phyloP scores from a whole-genome alignment of 2,329 filamentous ascomycete species.

The Hypoxylon sp. region DNA sequence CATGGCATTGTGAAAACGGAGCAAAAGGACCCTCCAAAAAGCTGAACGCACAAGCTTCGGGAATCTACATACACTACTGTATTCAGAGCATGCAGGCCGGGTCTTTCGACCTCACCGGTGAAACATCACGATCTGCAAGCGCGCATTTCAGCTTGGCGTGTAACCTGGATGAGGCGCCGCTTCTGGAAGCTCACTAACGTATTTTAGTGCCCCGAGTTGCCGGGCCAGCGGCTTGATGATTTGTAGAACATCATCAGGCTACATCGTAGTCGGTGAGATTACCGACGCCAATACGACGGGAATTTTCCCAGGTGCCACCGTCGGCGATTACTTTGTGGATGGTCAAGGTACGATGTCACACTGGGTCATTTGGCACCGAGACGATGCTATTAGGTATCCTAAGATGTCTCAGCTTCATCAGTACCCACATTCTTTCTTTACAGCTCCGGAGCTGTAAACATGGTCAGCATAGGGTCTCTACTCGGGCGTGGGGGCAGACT shows the following conservation, averaged over 20 bases:
- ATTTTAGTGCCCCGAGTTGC: conserved; percentile 36
- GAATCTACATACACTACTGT: conserved; percentile 1
- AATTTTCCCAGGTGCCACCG: conserved; percentile 13
- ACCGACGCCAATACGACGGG: conserved; percentile 22
- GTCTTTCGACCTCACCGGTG: conserved; percentile 5
- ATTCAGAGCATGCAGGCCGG: conserved; percentile 6
- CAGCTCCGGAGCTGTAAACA: background rate
- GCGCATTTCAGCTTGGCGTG: conserved; percentile 25
- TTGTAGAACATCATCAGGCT: conserved; percentile 17
- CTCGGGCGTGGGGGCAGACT: conserved; percentile 16
- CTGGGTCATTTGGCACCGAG: conserved; percentile 20
- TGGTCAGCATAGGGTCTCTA: conserved; percentile 11
- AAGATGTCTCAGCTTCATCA: conserved; percentile 33
- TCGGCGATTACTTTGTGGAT: conserved; percentile 33
- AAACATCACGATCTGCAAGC: conserved; percentile 39
- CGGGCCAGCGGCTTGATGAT: conserved; percentile 34
- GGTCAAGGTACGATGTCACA: conserved; percentile 4
- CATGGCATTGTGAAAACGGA: conserved; percentile 1
- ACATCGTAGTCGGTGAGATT: conserved; percentile 18
- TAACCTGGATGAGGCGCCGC: conserved; percentile 4
- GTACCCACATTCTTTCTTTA: conserved; percentile 17
- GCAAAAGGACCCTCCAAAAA: background rate
- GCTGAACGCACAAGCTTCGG: conserved; percentile 17
- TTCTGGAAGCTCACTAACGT: conserved; percentile 26
- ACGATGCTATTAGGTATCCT: conserved; percentile 28